Conservation (phyloP, 805 yeast genomes). For the Kregervanrija pseudodelftensis region DNA sequence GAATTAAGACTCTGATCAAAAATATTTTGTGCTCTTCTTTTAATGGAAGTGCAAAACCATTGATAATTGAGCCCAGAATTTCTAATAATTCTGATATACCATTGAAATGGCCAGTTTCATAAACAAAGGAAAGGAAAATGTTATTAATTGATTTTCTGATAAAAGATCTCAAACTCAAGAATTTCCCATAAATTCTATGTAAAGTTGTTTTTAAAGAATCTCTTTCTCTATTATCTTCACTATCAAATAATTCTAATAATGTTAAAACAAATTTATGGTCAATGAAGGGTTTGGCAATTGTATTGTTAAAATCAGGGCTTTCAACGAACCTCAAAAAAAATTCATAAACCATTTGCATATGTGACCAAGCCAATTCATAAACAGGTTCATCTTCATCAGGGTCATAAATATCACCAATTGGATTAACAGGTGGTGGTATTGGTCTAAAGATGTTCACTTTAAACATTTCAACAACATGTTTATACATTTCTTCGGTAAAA, state of each 20-base stretch:
- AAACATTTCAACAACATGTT: conserved; percentile 84
- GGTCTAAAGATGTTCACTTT: conserved; percentile 86
- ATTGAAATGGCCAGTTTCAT: conserved; percentile 92
- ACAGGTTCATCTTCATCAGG: conserved; percentile 99
- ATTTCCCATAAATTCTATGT: conserved; percentile 94
- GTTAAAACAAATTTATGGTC: conserved; percentile 83
- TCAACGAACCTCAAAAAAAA: conserved; percentile 89
- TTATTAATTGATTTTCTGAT: conserved; percentile 88
- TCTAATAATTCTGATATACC: conserved; percentile 94
- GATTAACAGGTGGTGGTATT: conserved; percentile 97
- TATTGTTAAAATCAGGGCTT: conserved; percentile 90
- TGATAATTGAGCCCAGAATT: conserved; percentile 91
- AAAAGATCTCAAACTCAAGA: conserved; percentile 79
- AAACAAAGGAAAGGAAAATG: conserved; percentile 85
- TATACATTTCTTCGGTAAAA: conserved; percentile 86
- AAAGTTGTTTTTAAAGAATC: conserved; percentile 92
- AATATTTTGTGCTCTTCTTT: conserved; percentile 96
- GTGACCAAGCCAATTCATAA: conserved; percentile 96
- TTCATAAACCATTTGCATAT: conserved; percentile 95
- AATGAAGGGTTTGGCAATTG: conserved; percentile 85
- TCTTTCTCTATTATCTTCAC: conserved; percentile 94
- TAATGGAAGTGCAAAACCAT: conserved; percentile 95
- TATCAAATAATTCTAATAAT: conserved; percentile 83
- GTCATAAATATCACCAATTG: conserved; percentile 91
- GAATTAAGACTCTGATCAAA: conserved; percentile 76